Conservation (phyloP, 1,284 basidiomycete genomes). For the Coniophora puteana region DNA sequence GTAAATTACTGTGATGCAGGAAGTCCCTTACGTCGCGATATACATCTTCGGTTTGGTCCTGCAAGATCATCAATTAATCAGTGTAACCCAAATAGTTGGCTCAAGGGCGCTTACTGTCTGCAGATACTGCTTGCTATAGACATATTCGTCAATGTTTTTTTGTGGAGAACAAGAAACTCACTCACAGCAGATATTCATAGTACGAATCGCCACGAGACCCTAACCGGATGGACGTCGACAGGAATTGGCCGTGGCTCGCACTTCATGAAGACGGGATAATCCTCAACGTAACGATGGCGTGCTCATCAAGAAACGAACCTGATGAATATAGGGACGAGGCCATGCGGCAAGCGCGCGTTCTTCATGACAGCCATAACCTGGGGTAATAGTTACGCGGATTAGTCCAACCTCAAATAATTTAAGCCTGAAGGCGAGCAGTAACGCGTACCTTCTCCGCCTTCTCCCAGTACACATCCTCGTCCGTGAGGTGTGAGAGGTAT, state of each 20-base stretch:
- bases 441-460: constrained; percentile 67
- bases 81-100: not conserved
- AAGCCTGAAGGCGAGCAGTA: constrained; percentile 4
- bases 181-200: constrained; percentile 88
- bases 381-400: constrained; percentile 3
- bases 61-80: constrained; percentile 7
- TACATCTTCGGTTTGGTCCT: constrained; percentile 76
- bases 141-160: constrained; percentile 8
- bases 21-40: constrained; percentile 65
- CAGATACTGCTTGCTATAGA: constrained; percentile 69
- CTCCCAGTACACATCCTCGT: constrained; percentile 77
- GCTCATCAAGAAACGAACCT: constrained; percentile 41
- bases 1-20: no score
- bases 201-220: constrained; percentile 94
- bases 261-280: constrained; percentile 35
- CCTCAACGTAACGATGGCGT: constrained; percentile 4
- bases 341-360: constrained; percentile 58
- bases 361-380: constrained; percentile 76
- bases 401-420: not conserved
- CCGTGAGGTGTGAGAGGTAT: constrained; percentile 82
- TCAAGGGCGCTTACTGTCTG: constrained; percentile 55
- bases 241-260: constrained; percentile 64
- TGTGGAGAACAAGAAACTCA: constrained; percentile 5
- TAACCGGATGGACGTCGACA: constrained; percentile 77
- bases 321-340: constrained; percentile 85